Evolutionary conservation across 192 early-diverging fungal species (phyloP).

Genomic region (Coemansia sp.): DNA sequence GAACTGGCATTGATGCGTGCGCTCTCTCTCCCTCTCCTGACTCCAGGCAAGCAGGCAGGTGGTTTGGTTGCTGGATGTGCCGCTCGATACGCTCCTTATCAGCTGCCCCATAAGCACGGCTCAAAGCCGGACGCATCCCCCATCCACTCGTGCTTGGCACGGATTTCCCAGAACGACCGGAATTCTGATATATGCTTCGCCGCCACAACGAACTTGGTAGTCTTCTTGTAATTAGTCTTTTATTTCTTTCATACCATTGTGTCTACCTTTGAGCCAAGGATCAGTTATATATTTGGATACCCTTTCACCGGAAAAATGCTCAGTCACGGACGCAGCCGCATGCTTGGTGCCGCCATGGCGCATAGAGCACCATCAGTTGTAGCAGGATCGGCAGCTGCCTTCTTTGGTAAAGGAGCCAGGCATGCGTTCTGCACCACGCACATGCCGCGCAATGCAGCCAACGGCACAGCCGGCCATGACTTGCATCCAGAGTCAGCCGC

Average conservation of each 20-base stretch:
- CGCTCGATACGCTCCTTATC: no score
- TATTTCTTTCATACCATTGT: neutral
- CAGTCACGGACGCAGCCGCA: neutral
- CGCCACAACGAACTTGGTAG: neutral
- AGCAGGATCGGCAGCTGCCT: neutral
- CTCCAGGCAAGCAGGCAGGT: no score
- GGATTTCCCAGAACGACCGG: no score
- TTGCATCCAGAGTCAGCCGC: neutral
- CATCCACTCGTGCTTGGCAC: neutral
- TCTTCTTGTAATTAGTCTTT: slow-evolving; percentile 1
- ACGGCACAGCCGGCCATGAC: neutral
- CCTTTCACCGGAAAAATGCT: neutral
- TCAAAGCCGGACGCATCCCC: neutral
- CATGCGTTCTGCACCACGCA: neutral
- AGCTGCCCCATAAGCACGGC: neutral
- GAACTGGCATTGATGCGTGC: no score
- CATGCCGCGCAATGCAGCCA: slow-evolving; percentile 2
- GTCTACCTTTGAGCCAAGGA: neutral
- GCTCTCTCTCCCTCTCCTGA: no score
- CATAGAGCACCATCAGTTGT: neutral
- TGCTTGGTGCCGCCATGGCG: neutral
- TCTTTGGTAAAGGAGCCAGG: neutral
- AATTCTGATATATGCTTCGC: neutral
- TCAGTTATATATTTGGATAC: neutral
- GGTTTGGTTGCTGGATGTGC: no score